These are phyloP conservation scores for Eimeria necatrix DNA, from an alignment of 169 alveolate species.

Conservation along the genomic window DNA sequence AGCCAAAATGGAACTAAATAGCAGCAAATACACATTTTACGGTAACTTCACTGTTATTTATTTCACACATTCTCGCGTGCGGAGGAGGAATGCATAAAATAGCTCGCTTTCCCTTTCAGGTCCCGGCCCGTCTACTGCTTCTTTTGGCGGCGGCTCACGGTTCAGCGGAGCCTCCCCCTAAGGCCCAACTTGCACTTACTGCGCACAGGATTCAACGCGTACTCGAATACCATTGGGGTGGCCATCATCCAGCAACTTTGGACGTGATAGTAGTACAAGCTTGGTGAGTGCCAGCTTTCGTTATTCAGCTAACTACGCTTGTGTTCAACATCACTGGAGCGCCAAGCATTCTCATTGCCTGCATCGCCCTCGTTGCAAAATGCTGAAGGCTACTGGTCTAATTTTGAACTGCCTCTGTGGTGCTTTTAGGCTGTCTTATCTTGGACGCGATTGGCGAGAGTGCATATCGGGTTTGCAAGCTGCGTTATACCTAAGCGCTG, in stretches of 20 bases:
- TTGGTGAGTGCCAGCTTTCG: conserved; percentile 40
- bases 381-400: not conserved
- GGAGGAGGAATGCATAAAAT: no score
- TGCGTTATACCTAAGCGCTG: conserved; percentile 57
- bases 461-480: conserved; percentile 67
- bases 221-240: conserved; percentile 74
- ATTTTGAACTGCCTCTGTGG: not conserved
- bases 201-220: conserved; percentile 34
- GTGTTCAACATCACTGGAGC: no score
- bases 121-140: conserved; percentile 51
- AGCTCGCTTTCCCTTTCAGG: conserved; percentile 38
- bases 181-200: conserved; percentile 47
- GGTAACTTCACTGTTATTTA: no score
- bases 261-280: conserved; percentile 72
- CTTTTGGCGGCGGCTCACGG: conserved; percentile 69
- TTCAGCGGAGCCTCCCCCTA: conserved; percentile 71
- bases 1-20: not conserved
- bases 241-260: conserved; percentile 60
- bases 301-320: no score
- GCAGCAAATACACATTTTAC: not conserved
- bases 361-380: no score
- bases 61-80: no score
- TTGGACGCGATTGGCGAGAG: conserved; percentile 66
- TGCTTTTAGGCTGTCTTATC: conserved; percentile 31
- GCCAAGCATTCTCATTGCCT: no score